Conservation (phyloP, 2,329 filamentous ascomycete genomes). For the Cladosporium sp. region DNA sequence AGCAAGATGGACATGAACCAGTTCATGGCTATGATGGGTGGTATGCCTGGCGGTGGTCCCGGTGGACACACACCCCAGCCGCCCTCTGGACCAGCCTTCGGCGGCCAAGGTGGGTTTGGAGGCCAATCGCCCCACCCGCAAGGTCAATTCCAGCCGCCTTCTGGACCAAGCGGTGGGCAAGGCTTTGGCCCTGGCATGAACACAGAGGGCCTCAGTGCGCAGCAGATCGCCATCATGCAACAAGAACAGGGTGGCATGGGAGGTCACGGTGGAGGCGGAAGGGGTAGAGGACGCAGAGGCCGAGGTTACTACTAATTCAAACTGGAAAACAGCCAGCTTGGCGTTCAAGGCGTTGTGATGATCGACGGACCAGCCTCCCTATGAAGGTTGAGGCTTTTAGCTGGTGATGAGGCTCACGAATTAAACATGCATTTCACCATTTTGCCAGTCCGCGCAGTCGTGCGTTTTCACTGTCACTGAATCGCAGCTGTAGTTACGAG, state of each 20-base stretch:
- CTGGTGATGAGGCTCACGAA: not conserved
- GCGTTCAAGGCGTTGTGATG: conserved; percentile 7
- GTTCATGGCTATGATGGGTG: conserved; percentile 49
- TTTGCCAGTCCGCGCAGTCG: not conserved
- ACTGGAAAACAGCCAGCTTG: not conserved
- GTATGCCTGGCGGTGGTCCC: conserved; percentile 28
- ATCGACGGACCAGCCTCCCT: not conserved
- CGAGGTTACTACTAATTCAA: conserved; percentile 10
- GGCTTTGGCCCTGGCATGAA: conserved; percentile 10
- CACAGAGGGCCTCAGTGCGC: conserved; percentile 29
- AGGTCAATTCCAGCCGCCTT: conserved; percentile 7
- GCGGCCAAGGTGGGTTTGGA: conserved; percentile 12
- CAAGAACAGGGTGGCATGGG: conserved; percentile 19
- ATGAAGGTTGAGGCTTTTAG: not conserved
- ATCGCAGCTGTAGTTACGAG: too few relatives aligned
- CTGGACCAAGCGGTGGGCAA: conserved; percentile 2
- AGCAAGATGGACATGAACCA: conserved; percentile 48
- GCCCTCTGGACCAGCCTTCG: conserved; percentile 19
- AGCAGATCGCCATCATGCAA: conserved; percentile 33
- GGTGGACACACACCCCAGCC: conserved; percentile 10
- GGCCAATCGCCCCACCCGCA: conserved; percentile 3
- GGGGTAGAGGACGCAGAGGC: conserved; percentile 23
- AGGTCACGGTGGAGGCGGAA: conserved; percentile 21
- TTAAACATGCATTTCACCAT: not conserved
- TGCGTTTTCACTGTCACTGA: too few relatives aligned